A percentile compares a stretch with the other conserved stretches of the same genome.
Conservation (phyloP, 768 basidiomycete species). For the Lentinula aciculospora region DNA sequence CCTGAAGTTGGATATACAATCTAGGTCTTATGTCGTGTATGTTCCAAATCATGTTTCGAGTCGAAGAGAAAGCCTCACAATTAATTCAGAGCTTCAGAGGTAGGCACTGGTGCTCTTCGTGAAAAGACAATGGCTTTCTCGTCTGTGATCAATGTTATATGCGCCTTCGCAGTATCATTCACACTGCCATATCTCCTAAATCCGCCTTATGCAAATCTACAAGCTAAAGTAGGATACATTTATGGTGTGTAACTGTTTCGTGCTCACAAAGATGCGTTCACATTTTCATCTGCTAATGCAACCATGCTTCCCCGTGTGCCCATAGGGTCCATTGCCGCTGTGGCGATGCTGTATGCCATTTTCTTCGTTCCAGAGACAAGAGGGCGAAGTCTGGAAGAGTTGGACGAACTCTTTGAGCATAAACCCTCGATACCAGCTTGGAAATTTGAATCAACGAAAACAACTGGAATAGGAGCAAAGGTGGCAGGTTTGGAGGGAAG, state of each 20-base stretch:
- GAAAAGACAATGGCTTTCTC: slow-evolving; percentile 8
- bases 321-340: slow-evolving; percentile 4
- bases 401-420: slow-evolving; percentile 4
- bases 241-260: background rate
- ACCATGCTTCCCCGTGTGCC: background rate
- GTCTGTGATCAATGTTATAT: slow-evolving; percentile 2
- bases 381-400: slow-evolving; percentile 2
- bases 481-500: slow-evolving; percentile 1
- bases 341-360: slow-evolving; percentile 4
- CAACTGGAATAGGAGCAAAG: slow-evolving; percentile 5
- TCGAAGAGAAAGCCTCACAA: background rate
- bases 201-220: slow-evolving; percentile 6
- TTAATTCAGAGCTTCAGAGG: slow-evolving; percentile 1
- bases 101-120: slow-evolving; percentile 5
- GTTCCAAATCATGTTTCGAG: background rate
- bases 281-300: background rate
- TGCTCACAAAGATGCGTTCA: background rate
- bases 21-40: slow-evolving; percentile 5
- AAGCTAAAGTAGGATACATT: slow-evolving; percentile 3
- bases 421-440: slow-evolving; percentile 1
- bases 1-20: background rate
- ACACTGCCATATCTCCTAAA: slow-evolving; percentile 5
- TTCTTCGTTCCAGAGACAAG: slow-evolving; percentile 7
- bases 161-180: slow-evolving; percentile 6
- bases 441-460: slow-evolving; percentile 4